phyloP scores from a whole-genome alignment of 2,329 filamentous ascomycete genomes.

The Thielaviopsis ethacetica region DNA sequence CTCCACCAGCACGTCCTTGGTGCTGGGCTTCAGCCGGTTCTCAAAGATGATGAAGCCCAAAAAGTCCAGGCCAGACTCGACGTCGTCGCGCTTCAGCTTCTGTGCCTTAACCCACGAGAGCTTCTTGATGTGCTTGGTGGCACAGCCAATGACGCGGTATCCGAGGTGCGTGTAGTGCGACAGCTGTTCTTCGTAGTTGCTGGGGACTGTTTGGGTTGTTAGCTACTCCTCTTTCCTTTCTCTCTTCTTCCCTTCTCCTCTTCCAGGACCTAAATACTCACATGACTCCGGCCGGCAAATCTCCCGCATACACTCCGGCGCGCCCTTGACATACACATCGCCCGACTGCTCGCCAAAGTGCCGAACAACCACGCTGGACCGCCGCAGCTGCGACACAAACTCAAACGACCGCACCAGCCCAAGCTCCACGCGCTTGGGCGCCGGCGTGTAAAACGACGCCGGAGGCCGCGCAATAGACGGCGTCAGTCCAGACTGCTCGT shows the following conservation, averaged over 20 bases:
- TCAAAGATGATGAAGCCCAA: constrained; percentile 96
- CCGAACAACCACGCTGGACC: constrained; percentile 83
- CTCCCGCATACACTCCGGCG: constrained; percentile 88
- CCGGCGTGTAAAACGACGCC: background rate
- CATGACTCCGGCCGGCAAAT: constrained; percentile 74
- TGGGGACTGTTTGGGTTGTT: constrained; percentile 39
- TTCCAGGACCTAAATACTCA: constrained; percentile 28
- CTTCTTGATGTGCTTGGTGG: constrained; percentile 72
- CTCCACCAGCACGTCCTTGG: constrained; percentile 65
- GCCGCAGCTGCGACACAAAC: constrained; percentile 80
- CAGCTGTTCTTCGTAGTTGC: constrained; percentile 78
- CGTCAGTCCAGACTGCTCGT: constrained; percentile 58
- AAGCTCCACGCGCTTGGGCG: constrained; percentile 39
- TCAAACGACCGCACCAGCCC: constrained; percentile 87
- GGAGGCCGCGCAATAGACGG: constrained; percentile 85
- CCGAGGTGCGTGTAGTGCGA: constrained; percentile 88
- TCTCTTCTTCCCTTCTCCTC: too few relatives aligned
- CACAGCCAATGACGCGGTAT: constrained; percentile 91
- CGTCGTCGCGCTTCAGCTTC: constrained; percentile 77
- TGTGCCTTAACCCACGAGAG: constrained; percentile 89
- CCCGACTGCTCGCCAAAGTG: constrained; percentile 73
- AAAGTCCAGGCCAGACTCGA: constrained; percentile 71
- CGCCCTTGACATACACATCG: constrained; percentile 87
- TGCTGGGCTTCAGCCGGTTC: constrained; percentile 90
- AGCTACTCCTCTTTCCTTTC: background rate